Percentiles rank a stretch among this genome's conserved stretches.
These are phyloP conservation scores for Davidsoniella eucalypti DNA, from an alignment of 2,329 filamentous ascomycete species.

Conservation along the genomic window DNA sequence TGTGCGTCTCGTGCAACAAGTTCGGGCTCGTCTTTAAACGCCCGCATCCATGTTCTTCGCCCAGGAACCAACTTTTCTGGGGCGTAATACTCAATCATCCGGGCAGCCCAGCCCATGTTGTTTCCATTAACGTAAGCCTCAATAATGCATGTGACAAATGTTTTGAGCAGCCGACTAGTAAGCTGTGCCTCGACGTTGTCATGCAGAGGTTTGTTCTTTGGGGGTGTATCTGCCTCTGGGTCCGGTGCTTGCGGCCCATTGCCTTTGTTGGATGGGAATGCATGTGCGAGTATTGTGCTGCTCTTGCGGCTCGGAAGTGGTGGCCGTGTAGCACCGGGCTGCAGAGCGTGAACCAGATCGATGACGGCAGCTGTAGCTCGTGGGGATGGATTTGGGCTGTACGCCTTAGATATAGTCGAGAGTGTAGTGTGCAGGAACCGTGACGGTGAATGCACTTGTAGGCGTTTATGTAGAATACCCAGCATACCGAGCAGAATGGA, in stretches of 20 bases:
- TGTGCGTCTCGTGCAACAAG: conserved; percentile 46
- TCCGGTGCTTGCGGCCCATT: conserved; percentile 35
- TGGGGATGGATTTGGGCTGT: conserved; percentile 47
- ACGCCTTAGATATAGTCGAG: conserved; percentile 51
- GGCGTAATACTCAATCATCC: conserved; percentile 51
- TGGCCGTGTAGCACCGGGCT: conserved; percentile 45
- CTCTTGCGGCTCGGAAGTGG: conserved; percentile 42
- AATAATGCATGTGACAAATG: conserved; percentile 61
- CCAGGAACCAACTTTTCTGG: conserved; percentile 47
- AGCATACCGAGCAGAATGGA: conserved; percentile 55
- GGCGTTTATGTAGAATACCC: conserved; percentile 53
- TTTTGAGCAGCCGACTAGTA: conserved; percentile 49
- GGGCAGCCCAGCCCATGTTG: conserved; percentile 42
- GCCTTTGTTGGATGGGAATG: conserved; percentile 4
- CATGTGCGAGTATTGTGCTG: conserved; percentile 32
- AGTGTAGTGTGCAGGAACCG: conserved; percentile 65
- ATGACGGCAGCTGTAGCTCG: conserved; percentile 45
- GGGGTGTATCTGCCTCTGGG: conserved; percentile 30
- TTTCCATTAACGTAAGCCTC: conserved; percentile 54
- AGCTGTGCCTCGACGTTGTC: conserved; percentile 43
- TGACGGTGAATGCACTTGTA: conserved; percentile 63
- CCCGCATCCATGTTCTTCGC: conserved; percentile 42
- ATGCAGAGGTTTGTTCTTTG: conserved; percentile 25
- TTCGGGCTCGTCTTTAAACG: conserved; percentile 46
- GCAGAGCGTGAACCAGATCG: conserved; percentile 52